Conservation (phyloP, 192 early-diverging fungal species). For the Coemansia reversa region DNA sequence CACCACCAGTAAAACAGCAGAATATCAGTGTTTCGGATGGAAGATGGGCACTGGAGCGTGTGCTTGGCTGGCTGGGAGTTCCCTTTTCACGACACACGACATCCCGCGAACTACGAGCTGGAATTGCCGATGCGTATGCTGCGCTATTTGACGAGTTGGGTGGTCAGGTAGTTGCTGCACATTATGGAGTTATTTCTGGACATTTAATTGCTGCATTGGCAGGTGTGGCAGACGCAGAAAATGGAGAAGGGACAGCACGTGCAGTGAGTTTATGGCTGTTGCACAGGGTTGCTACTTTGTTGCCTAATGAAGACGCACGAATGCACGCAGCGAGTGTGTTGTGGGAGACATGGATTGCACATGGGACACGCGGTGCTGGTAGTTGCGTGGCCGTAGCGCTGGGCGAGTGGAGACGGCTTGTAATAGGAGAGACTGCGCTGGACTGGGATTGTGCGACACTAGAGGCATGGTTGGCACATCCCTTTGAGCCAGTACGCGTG, state of each 20-base stretch:
- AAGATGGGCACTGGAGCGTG: constrained; percentile 60
- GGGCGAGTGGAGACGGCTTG: constrained; percentile 69
- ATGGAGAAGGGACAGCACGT: constrained; percentile 57
- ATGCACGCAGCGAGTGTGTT: constrained; percentile 16
- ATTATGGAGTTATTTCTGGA: constrained; percentile 69
- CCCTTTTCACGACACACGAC: constrained; percentile 62
- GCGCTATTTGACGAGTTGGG: constrained; percentile 72
- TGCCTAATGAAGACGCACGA: constrained; percentile 17
- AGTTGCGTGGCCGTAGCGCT: constrained; percentile 62
- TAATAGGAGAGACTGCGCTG: constrained; percentile 57
- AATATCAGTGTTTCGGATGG: background rate
- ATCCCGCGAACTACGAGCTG: constrained; percentile 70
- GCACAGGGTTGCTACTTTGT: constrained; percentile 33
- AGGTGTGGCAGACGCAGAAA: constrained; percentile 29
- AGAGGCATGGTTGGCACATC: constrained; percentile 65
- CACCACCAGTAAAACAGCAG: background rate
- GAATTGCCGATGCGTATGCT: constrained; percentile 78
- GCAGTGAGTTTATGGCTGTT: constrained; percentile 73
- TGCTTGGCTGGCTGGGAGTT: constrained; percentile 64
- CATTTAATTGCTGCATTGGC: constrained; percentile 60
- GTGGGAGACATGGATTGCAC: constrained; percentile 30
- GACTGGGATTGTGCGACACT: constrained; percentile 44
- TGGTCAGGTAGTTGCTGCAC: constrained; percentile 63
- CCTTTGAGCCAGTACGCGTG: constrained; percentile 71
- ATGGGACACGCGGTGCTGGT: background rate